A percentile compares a stretch with the other conserved stretches of the same genome.
These are phyloP conservation scores for Coemansia sp. DNA, from an alignment of 192 early-diverging fungal genomes.

Conservation along the genomic window DNA sequence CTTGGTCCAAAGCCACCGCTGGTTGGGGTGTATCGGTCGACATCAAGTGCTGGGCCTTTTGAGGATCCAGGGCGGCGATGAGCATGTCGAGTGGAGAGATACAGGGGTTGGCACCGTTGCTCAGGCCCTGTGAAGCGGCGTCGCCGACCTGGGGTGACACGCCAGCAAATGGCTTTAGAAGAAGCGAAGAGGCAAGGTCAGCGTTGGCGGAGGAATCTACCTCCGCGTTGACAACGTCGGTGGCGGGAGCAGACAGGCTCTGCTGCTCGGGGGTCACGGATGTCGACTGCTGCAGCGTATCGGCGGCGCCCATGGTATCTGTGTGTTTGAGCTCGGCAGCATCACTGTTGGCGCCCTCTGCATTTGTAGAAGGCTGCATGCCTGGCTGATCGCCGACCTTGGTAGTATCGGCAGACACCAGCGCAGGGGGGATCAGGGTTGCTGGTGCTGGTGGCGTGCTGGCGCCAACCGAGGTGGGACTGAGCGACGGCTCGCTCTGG, in stretches of 20 bases:
- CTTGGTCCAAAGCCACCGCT: conserved; percentile 1
- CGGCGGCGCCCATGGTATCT: not conserved
- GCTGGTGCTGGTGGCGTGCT: not conserved
- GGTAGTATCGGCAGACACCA: not conserved
- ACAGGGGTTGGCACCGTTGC: conserved; percentile 14
- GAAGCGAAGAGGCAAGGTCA: conserved; percentile 24
- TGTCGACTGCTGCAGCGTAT: not conserved
- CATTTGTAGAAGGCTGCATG: not conserved
- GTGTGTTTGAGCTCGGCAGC: not conserved
- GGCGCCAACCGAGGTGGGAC: not conserved
- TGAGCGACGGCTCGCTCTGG: not conserved
- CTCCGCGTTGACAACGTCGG: not conserved
- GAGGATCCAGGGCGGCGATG: conserved; percentile 45
- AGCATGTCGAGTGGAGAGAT: conserved; percentile 51
- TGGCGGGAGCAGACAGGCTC: not conserved
- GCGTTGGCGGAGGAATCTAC: not conserved
- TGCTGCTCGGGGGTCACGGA: not conserved
- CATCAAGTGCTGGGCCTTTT: conserved; percentile 16
- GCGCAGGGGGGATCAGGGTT: not conserved
- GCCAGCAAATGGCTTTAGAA: conserved; percentile 37
- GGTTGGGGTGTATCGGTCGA: not conserved
- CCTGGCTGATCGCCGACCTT: not conserved
- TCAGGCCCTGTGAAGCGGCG: conserved; percentile 29
- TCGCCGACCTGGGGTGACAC: not conserved
- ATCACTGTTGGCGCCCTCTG: not conserved